Base-by-base conservation (phyloP, 2,329 filamentous ascomycete species). In the Chaetomium sp. region DNA sequence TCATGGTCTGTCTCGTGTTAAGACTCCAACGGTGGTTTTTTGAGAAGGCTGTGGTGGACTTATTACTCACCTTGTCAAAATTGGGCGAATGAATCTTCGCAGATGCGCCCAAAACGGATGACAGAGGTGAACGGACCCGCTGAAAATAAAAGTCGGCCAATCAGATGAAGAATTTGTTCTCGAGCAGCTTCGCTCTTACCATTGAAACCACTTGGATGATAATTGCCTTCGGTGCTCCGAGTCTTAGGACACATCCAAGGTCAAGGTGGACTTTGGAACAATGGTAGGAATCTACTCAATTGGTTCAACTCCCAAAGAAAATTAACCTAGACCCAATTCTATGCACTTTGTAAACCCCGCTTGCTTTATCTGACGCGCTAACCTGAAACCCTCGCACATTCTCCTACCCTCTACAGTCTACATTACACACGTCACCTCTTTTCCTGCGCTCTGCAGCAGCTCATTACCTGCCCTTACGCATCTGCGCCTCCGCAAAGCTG, bases 401-500 rank as follows among this genome's bases (percentile, higher is more conserved):
- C 9, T 7, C 27, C 35, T 33, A 5, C 37, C 10, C 11, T 10
- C 43, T 7, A 7, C 14, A 19, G n/a, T 34, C 5, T 10, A 27
- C 33, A 41, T 9, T 6, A 9, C 36, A 14, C 43, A 40, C 34
- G n/a, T 33, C 14, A 11, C 27, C 50, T 47, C 19, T 27, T 27
- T 27, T 27, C 19, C 19, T 27, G 19, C 19, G 19, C 14, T 42
- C 40, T 42, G 40, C 40, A 42, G 4, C 36, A 6, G 6, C 8
- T 35, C 11, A 46, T 47, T 34, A 85, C 67, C 78, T 81, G 44
- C 91, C 91, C 65, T 91, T 84, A 56, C 91, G 83, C 81, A 97
- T 95, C 71, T 96, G 88, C 3, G 91, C 92, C 62, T 85, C 86
- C 8, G 90, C 87, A 72, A 84, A 99, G 65, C 87, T 89, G 70